phyloP scores from a whole-genome alignment of 176 grass and related monocot species.

The Echinochloa phyllopogon region DNA sequence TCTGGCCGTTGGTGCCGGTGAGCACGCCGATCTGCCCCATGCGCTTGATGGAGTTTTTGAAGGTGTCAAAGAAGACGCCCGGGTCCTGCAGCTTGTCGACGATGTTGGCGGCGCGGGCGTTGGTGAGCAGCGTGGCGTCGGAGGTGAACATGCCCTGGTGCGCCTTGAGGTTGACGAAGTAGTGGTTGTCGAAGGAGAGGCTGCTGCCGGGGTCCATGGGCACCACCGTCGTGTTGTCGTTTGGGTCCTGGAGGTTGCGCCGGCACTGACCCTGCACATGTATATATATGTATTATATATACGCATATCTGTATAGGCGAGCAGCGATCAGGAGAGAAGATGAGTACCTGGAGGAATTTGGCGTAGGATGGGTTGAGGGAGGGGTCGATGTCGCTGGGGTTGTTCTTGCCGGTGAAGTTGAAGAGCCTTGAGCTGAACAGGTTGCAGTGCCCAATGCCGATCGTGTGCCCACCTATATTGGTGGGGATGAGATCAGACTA shows the following conservation, averaged over 20 bases:
- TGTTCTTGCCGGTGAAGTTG: conserved; percentile 40
- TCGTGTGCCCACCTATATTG: conserved; percentile 54
- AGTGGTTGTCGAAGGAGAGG: conserved; percentile 49
- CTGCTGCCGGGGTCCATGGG: conserved; percentile 54
- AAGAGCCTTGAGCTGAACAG: conserved; percentile 58
- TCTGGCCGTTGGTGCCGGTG: conserved; percentile 49
- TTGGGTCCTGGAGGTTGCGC: conserved; percentile 39
- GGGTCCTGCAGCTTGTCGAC: conserved; percentile 41
- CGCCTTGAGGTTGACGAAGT: conserved; percentile 47
- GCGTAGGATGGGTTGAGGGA: conserved; percentile 54
- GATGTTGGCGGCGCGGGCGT: conserved; percentile 23
- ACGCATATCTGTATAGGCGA: not conserved
- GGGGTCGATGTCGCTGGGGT: conserved; percentile 55
- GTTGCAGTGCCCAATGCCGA: conserved; percentile 60
- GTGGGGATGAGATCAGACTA: not conserved
- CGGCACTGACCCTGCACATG: conserved; percentile 4
- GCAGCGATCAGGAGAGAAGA: not conserved
- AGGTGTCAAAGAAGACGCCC: conserved; percentile 41
- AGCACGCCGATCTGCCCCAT: conserved; percentile 63
- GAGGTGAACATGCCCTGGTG: conserved; percentile 56
- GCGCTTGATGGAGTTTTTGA: conserved; percentile 55
- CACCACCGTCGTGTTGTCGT: conserved; percentile 52
- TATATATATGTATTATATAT: not conserved
- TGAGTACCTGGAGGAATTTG: conserved; percentile 32
- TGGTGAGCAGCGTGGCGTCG: conserved; percentile 51